Conservation (phyloP, 2,329 filamentous ascomycete genomes). For the Acrodontium crateriforme region DNA sequence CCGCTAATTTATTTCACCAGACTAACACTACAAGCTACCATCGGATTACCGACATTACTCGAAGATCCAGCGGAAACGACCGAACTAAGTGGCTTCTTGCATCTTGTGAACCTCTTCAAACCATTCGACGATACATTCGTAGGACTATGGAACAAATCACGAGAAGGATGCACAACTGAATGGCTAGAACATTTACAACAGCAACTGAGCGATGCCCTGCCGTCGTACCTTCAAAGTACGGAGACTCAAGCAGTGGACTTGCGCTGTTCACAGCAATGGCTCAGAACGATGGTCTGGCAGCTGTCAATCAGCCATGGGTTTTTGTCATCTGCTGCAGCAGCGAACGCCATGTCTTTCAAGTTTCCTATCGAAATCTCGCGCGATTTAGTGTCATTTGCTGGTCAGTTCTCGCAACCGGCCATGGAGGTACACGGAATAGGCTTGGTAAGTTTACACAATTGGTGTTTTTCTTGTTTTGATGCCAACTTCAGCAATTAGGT, state of each 20-base stretch:
- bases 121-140: conserved; percentile 52
- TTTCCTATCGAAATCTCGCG: conserved; percentile 50
- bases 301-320: conserved; percentile 52
- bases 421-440: conserved; percentile 65
- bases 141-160: conserved; percentile 49
- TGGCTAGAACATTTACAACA: conserved; percentile 36
- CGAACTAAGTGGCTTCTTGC: conserved; percentile 44
- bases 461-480: background rate
- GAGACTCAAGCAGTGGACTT: conserved; percentile 57
- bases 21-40: conserved; percentile 48
- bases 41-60: conserved; percentile 37
- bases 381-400: conserved; percentile 48
- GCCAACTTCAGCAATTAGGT: conserved; percentile 34
- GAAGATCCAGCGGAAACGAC: conserved; percentile 39
- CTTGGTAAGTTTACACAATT: conserved; percentile 47
- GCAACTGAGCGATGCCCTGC: conserved; percentile 39
- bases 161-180: conserved; percentile 29
- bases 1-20: too few relatives aligned
- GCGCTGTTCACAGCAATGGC: conserved; percentile 56
- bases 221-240: conserved; percentile 43
- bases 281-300: conserved; percentile 59
- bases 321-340: conserved; percentile 40
- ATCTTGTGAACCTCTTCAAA: conserved; percentile 47
- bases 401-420: conserved; percentile 55
- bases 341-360: conserved; percentile 47